These are phyloP conservation scores for Talaromyces sp. DNA, from an alignment of 2,329 filamentous ascomycete species.

Conservation along the genomic window DNA sequence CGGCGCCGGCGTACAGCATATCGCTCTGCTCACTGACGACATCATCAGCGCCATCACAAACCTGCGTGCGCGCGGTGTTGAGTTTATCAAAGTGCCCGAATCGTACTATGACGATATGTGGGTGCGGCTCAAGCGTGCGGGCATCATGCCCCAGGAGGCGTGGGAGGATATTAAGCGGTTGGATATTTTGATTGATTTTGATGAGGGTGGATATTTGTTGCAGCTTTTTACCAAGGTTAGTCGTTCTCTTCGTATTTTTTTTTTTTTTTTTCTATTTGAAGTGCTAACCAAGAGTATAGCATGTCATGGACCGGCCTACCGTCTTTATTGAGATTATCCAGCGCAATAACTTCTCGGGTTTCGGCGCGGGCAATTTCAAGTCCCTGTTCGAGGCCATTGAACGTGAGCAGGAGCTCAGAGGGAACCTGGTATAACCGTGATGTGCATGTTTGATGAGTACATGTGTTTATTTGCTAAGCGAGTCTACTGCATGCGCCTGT, in stretches of 20 bases:
- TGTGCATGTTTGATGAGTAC: background rate
- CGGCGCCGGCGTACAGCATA: conserved; percentile 87
- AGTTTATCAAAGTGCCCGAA: conserved; percentile 86
- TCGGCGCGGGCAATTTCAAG: conserved; percentile 95
- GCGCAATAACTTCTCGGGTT: conserved; percentile 82
- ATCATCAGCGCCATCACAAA: conserved; percentile 74
- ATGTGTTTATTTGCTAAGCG: background rate
- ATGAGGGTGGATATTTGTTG: conserved; percentile 80
- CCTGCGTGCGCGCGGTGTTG: conserved; percentile 78
- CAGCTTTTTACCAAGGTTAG: conserved; percentile 66
- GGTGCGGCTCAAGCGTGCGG: conserved; percentile 61
- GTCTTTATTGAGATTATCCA: conserved; percentile 98
- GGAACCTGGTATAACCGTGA: conserved; percentile 59
- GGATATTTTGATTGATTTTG: conserved; percentile 92
- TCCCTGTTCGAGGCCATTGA: conserved; percentile 93
- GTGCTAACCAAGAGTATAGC: conserved; percentile 36
- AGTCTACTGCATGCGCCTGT: background rate
- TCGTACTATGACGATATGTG: conserved; percentile 81
- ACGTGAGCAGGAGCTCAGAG: conserved; percentile 79
- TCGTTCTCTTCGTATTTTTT: conserved; percentile 6
- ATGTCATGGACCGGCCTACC: conserved; percentile 88
- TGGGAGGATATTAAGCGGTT: conserved; percentile 71
- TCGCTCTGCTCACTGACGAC: conserved; percentile 75
- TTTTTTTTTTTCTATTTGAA: background rate
- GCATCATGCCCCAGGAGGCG: conserved; percentile 66